Evolutionary conservation across 2,329 filamentous ascomycete species (phyloP).

Genomic region (Stagonosporopsis rhizophila): DNA sequence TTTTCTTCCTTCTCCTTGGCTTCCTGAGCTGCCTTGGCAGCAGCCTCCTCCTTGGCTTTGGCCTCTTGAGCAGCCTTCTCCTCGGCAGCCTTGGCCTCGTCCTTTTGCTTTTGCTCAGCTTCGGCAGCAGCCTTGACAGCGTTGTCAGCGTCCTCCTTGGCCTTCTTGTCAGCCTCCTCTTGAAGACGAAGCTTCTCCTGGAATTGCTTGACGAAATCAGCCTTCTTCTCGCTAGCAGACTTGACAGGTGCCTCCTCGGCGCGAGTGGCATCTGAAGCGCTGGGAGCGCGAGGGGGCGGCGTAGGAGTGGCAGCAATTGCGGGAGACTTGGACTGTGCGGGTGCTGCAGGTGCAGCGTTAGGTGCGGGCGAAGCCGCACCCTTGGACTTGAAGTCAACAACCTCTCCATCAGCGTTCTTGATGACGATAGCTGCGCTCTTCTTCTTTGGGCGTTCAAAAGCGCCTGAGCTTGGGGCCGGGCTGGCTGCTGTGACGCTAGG

Average conservation of each 20-base stretch:
- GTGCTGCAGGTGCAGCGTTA: constrained; percentile 49
- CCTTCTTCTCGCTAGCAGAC: constrained; percentile 75
- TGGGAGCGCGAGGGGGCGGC: constrained; percentile 74
- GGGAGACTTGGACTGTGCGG: constrained; percentile 63
- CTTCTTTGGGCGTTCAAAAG: constrained; percentile 67
- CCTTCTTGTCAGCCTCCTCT: constrained; percentile 66
- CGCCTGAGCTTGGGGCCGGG: constrained; percentile 66
- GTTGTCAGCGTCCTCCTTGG: constrained; percentile 52
- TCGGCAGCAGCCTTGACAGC: constrained; percentile 53
- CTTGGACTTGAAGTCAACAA: constrained; percentile 65
- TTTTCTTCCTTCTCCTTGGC: constrained; percentile 31
- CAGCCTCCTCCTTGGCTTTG: constrained; percentile 59
- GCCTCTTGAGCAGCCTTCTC: constrained; percentile 51
- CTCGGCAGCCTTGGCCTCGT: constrained; percentile 49
- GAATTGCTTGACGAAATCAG: constrained; percentile 72
- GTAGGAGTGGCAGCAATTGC: constrained; percentile 73
- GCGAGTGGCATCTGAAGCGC: constrained; percentile 68
- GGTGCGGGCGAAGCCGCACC: constrained; percentile 51
- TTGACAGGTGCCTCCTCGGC: constrained; percentile 71
- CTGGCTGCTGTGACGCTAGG: constrained; percentile 64
- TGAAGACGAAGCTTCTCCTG: constrained; percentile 58
- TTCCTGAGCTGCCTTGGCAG: constrained; percentile 49
- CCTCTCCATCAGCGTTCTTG: constrained; percentile 82
- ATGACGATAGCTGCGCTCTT: constrained; percentile 82
- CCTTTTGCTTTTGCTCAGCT: constrained; percentile 61